A percentile compares a stretch with the other conserved stretches of the same genome.
phyloP scores from a whole-genome alignment of 1,284 basidiomycete species.

The Ceratobasidium sp. region DNA sequence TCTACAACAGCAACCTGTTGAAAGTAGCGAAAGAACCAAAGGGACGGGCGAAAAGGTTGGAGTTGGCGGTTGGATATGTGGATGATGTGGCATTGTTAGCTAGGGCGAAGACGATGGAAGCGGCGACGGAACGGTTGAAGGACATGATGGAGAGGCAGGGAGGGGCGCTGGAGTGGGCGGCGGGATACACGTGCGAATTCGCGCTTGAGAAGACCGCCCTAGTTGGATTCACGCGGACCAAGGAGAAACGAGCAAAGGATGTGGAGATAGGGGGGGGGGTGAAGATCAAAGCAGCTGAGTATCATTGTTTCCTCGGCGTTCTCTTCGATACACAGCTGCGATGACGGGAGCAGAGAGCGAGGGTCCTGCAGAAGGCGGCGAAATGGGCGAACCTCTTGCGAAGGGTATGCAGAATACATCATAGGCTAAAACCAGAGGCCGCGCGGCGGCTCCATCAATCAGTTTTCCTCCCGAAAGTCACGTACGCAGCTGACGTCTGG shows the following conservation, averaged over 20 bases:
- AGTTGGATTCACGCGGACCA: slow-evolving; percentile 6
- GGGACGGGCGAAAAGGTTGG: background rate
- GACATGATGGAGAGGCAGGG: slow-evolving; percentile 29
- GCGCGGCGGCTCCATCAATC: slow-evolving; percentile 8
- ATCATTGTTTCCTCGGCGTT: slow-evolving; percentile 43
- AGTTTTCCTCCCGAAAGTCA: slow-evolving; percentile 19
- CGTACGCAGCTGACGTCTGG: slow-evolving; percentile 36
- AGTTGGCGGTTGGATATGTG: slow-evolving; percentile 33
- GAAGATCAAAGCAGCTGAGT: slow-evolving; percentile 1
- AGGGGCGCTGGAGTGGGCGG: slow-evolving; percentile 15
- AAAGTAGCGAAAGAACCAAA: background rate
- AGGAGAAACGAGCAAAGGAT: background rate
- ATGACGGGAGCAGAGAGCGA: slow-evolving; percentile 39
- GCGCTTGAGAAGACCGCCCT: slow-evolving; percentile 20
- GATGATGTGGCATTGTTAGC: slow-evolving; percentile 44
- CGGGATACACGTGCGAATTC: slow-evolving; percentile 2
- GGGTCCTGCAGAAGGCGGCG: slow-evolving; percentile 1
- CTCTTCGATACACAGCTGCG: slow-evolving; percentile 43
- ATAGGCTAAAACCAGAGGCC: slow-evolving; percentile 4
- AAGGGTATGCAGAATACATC: background rate
- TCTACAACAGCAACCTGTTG: slow-evolving; percentile 6
- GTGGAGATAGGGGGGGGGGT: background rate
- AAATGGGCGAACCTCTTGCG: slow-evolving; percentile 5
- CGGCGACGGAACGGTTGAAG: background rate
- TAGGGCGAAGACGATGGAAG: slow-evolving; percentile 6